Percentiles rank a stretch among this genome's conserved stretches.
phyloP scores from a whole-genome alignment of 2,329 filamentous ascomycete species.

The Curvularia sp. region DNA sequence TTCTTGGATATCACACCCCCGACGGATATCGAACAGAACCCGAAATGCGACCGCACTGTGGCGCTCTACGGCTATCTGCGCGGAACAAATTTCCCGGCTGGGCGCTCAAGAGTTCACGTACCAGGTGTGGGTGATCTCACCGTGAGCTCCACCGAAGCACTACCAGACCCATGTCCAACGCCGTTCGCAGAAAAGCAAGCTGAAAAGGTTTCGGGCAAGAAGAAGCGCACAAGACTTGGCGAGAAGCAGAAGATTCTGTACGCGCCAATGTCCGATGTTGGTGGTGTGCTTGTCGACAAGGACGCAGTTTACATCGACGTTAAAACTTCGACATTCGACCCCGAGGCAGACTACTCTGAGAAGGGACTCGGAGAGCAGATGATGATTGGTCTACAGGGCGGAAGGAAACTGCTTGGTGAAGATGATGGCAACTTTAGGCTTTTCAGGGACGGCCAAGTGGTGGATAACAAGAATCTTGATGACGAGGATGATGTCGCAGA shows the following conservation, averaged over 20 bases:
- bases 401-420: conserved; percentile 81
- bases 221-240: conserved; percentile 78
- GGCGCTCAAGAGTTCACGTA: conserved; percentile 87
- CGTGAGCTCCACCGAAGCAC: conserved; percentile 80
- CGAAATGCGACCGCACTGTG: conserved; percentile 88
- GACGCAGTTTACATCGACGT: conserved; percentile 91
- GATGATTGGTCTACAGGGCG: conserved; percentile 86
- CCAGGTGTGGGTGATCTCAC: conserved; percentile 90
- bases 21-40: conserved; percentile 84
- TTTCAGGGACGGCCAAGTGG: conserved; percentile 77
- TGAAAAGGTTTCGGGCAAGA: conserved; percentile 84
- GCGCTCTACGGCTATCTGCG: conserved; percentile 92
- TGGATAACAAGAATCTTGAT: conserved; percentile 60
- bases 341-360: conserved; percentile 69
- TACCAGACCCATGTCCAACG: conserved; percentile 95
- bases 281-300: conserved; percentile 93
- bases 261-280: conserved; percentile 97
- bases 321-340: conserved; percentile 74
- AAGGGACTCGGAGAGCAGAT: conserved; percentile 94
- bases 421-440: conserved; percentile 83
- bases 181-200: conserved; percentile 87
- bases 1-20: conserved; percentile 96
- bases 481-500: conserved; percentile 64
- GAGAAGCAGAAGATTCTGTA: conserved; percentile 98
- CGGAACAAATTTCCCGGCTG: conserved; percentile 89